These are phyloP conservation scores for Castanea sativa DNA, from an alignment of 306 rosid species.

Conservation along the genomic window DNA sequence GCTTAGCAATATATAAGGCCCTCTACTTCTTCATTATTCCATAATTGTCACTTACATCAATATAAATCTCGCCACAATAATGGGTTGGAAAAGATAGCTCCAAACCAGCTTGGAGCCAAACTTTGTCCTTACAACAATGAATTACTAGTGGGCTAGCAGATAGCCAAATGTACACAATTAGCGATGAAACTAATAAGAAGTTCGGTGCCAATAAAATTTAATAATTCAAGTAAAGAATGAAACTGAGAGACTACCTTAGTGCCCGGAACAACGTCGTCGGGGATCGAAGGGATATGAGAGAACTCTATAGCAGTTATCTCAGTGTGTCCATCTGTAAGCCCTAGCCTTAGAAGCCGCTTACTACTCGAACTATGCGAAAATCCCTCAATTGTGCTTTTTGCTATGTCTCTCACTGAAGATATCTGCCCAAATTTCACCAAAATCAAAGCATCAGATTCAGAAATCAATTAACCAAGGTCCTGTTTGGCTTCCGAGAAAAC, in stretches of 20 bases:
- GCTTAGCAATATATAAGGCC: too few species aligned
- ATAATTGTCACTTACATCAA: too few species aligned
- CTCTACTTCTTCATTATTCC: too few species aligned
- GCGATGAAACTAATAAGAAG: neutral
- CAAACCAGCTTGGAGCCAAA: too few species aligned
- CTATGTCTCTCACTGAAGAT: slow-evolving; percentile 69
- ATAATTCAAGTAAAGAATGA: neutral
- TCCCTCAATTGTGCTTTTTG: slow-evolving; percentile 51
- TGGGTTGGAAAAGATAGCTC: too few species aligned
- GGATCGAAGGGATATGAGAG: slow-evolving; percentile 52
- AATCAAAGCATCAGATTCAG: neutral
- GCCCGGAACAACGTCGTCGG: slow-evolving; percentile 70
- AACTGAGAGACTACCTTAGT: slow-evolving; percentile 57
- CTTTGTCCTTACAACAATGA: neutral
- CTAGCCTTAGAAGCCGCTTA: slow-evolving; percentile 60
- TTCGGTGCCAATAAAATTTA: neutral
- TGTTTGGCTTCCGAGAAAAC: neutral
- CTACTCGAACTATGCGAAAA: slow-evolving; percentile 40
- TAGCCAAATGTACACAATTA: neutral
- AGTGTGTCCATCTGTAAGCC: slow-evolving; percentile 75
- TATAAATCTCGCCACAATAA: too few species aligned
- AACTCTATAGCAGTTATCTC: slow-evolving; percentile 78
- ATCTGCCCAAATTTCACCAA: slow-evolving; percentile 42
- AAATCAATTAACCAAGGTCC: neutral
- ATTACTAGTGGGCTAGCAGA: neutral